Conservation (phyloP, 805 yeast genomes). For the Saccharomycopsis babjevae region DNA sequence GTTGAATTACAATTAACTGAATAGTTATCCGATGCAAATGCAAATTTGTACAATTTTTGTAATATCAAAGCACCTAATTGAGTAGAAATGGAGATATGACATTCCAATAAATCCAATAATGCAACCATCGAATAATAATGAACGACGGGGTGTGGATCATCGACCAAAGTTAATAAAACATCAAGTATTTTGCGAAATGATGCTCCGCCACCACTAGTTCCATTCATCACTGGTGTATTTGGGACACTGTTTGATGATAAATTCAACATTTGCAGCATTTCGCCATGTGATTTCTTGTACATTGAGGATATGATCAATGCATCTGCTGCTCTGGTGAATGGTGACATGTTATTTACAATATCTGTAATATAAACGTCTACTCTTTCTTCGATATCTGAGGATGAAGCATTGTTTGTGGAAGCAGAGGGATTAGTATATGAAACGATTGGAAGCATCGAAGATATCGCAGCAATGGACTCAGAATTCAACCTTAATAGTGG, state of each 20-base stretch:
- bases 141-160: conserved; percentile 80
- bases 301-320: conserved; percentile 40
- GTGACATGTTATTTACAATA: conserved; percentile 56
- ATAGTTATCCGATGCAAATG: conserved; percentile 39
- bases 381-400: conserved; percentile 27
- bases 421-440: conserved; percentile 13
- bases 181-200: conserved; percentile 40
- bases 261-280: conserved; percentile 17
- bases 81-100: conserved; percentile 39
- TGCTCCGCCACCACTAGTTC: conserved; percentile 13
- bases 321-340: conserved; percentile 52
- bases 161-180: conserved; percentile 47
- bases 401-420: conserved; percentile 16
- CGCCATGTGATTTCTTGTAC: conserved; percentile 28
- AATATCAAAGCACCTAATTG: conserved; percentile 36
- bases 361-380: conserved; percentile 48
- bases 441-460: conserved; percentile 25
- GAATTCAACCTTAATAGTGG: conserved; percentile 40
- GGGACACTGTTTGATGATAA: not conserved
- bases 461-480: conserved; percentile 46
- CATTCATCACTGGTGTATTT: not conserved
- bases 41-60: conserved; percentile 26
- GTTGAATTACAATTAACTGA: conserved; percentile 36
- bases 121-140: conserved; percentile 65
- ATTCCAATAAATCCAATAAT: conserved; percentile 43